These are phyloP conservation scores for Lactifluus hygrophoroides DNA, from an alignment of 768 basidiomycete species.

Conservation along the genomic window DNA sequence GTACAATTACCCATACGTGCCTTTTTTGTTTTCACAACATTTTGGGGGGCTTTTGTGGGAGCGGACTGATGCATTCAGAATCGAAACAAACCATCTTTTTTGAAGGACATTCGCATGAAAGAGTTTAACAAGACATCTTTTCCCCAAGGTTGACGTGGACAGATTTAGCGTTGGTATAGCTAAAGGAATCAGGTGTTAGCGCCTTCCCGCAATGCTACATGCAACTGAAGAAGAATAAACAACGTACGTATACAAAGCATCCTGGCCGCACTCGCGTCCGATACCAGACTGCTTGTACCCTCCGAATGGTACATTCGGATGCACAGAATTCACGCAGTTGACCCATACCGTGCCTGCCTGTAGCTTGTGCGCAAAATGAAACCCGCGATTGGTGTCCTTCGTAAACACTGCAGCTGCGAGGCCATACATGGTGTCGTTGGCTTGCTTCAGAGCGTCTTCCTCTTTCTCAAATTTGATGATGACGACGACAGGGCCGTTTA, in stretches of 20 bases:
- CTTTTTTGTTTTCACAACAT: too few relatives aligned
- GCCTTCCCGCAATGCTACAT: neutral
- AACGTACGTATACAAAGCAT: conserved; percentile 32
- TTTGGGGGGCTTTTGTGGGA: too few relatives aligned
- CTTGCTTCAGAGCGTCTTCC: conserved; percentile 56
- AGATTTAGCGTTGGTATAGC: conserved; percentile 19
- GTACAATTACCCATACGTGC: neutral
- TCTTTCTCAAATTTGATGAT: conserved; percentile 57
- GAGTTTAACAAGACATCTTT: neutral
- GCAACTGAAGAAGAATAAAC: neutral
- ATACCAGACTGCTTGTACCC: conserved; percentile 65
- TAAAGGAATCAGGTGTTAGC: neutral
- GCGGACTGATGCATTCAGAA: too few relatives aligned
- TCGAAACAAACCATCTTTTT: neutral
- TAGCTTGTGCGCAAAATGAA: conserved; percentile 62
- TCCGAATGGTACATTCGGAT: conserved; percentile 49
- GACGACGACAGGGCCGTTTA: conserved; percentile 65
- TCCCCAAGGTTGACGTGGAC: conserved; percentile 18
- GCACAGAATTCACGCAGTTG: conserved; percentile 32
- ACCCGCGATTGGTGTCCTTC: conserved; percentile 63
- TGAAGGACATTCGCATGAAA: neutral
- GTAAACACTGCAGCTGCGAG: conserved; percentile 86
- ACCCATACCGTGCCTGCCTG: conserved; percentile 80
- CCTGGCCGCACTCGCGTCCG: conserved; percentile 58
- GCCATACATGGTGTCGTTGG: conserved; percentile 85